Conservation (phyloP, 805 yeast species). For the Starmerella stigmatis region DNA sequence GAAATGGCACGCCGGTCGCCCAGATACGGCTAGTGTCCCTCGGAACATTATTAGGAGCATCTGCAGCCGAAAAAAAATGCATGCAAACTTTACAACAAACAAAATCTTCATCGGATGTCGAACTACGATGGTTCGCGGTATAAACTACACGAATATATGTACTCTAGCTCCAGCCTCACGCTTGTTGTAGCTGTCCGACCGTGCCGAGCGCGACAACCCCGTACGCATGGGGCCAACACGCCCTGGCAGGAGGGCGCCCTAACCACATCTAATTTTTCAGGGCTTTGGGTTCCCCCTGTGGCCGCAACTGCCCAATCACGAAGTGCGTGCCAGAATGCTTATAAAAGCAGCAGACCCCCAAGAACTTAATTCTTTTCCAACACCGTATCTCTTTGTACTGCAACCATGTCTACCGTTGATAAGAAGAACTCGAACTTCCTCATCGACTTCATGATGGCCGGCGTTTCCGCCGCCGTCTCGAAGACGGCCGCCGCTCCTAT, state of each 20-base stretch:
- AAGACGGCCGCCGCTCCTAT: constrained; percentile 94
- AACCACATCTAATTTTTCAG: constrained; percentile 15
- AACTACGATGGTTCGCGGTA: too few relatives aligned
- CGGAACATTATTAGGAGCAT: too few relatives aligned
- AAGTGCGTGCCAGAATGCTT: constrained; percentile 11
- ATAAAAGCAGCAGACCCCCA: constrained; percentile 13
- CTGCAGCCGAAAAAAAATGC: too few relatives aligned
- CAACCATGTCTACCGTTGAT: constrained; percentile 4
- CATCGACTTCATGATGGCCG: constrained; percentile 83
- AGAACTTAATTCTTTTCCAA: constrained; percentile 1
- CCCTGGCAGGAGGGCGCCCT: constrained; percentile 6
- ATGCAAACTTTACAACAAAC: too few relatives aligned
- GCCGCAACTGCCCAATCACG: constrained; percentile 15
- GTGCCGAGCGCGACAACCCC: not conserved
- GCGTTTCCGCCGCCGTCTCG: constrained; percentile 94
- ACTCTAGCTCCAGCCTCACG: too few relatives aligned
- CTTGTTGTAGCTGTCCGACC: too few relatives aligned
- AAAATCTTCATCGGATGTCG: too few relatives aligned
- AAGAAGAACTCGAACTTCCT: constrained; percentile 24
- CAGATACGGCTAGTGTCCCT: too few relatives aligned
- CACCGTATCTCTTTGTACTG: constrained; percentile 8
- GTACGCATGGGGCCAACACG: not conserved
- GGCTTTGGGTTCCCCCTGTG: constrained; percentile 7
- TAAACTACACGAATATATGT: too few relatives aligned
- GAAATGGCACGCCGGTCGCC: too few relatives aligned